phyloP scores from a whole-genome alignment of 768 basidiomycete species.

The Porpolomopsis calyptriformis region DNA sequence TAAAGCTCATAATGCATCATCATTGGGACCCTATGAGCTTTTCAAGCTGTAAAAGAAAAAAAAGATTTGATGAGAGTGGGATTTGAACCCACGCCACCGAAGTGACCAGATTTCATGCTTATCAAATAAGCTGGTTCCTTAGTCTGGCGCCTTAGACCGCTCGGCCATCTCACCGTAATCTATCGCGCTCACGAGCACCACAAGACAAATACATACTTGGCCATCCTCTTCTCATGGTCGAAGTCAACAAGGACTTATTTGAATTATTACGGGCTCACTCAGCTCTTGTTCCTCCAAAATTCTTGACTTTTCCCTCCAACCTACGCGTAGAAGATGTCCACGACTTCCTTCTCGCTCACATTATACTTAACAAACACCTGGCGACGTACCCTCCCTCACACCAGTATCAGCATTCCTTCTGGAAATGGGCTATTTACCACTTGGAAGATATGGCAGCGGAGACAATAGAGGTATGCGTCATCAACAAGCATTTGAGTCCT shows the following conservation, averaged over 20 bases:
- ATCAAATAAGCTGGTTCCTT: constrained; percentile 25
- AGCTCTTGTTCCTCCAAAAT: constrained; percentile 35
- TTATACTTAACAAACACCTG: constrained; percentile 47
- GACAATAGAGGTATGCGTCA: constrained; percentile 35
- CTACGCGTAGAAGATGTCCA: constrained; percentile 35
- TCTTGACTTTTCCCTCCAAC: constrained; percentile 30
- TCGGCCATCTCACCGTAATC: constrained; percentile 51
- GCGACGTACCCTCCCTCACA: constrained; percentile 48
- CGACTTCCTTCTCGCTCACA: constrained; percentile 38
- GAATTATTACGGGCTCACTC: constrained; percentile 42
- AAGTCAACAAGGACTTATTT: constrained; percentile 28
- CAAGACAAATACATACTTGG: too few species aligned
- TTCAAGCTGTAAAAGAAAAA: neutral
- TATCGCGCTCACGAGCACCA: neutral
- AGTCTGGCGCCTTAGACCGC: constrained; percentile 72
- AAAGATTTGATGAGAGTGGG: constrained; percentile 37
- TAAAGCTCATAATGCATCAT: neutral
- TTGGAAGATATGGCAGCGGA: constrained; percentile 36
- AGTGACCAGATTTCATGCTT: constrained; percentile 1
- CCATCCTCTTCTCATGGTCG: too few species aligned
- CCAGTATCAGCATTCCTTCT: constrained; percentile 55
- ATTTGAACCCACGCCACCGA: constrained; percentile 46
- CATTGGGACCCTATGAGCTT: too few species aligned
- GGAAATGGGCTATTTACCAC: constrained; percentile 57
- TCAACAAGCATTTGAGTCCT: neutral